Percentiles rank a stretch among this genome's conserved stretches.
phyloP scores from a whole-genome alignment of 441 rosid species.

The Metrosideros polymorpha region DNA sequence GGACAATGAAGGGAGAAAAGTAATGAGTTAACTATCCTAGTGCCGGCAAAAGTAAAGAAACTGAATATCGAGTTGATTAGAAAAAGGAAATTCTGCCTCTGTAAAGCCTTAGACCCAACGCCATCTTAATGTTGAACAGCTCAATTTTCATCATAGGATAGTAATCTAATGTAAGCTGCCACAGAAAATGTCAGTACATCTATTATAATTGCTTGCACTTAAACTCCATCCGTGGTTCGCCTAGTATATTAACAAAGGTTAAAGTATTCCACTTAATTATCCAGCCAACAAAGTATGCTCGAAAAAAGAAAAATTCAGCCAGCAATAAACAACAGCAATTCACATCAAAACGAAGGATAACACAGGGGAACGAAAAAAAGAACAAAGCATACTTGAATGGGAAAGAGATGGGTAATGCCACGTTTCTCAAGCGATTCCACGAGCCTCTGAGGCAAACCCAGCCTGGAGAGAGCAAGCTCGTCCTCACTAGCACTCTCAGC shows the following conservation, averaged over 20 bases:
- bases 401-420: constrained; percentile 90
- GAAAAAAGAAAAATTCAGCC: not conserved
- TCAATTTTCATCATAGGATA: not conserved
- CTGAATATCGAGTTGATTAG: not conserved
- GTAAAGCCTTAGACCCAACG: not conserved
- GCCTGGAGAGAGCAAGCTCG: constrained; percentile 62
- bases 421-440: constrained; percentile 67
- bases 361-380: not conserved
- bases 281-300: not conserved
- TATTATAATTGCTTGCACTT: not conserved
- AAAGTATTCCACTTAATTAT: not conserved
- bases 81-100: not conserved
- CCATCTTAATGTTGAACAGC: not conserved
- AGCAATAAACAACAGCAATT: not conserved
- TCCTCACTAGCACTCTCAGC: constrained; percentile 16
- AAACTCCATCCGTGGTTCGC: not conserved
- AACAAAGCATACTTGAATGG: constrained; percentile 59
- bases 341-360: not conserved
- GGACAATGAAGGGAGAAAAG: not conserved
- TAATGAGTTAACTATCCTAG: not conserved
- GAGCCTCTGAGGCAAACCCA: constrained; percentile 72
- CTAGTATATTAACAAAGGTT: not conserved
- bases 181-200: not conserved
- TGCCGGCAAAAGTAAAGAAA: not conserved
- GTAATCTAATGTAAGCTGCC: not conserved